phyloP scores from a whole-genome alignment of 768 basidiomycete genomes.

The Russula abietina region DNA sequence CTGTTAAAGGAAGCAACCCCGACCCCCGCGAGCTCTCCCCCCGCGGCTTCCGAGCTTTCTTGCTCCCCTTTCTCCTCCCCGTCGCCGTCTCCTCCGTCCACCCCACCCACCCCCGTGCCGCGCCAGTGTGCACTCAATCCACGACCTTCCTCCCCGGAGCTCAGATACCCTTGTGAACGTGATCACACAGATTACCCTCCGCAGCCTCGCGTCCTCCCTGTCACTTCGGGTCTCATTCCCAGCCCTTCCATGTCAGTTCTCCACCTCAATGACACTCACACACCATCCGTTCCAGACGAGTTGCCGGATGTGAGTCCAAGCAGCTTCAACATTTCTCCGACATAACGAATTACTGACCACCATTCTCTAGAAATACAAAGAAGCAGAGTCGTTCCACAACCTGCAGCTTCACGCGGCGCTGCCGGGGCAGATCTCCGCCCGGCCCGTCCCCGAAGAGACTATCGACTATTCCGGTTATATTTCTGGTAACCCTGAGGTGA shows the following conservation, averaged over 20 bases:
- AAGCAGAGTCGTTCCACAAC: conserved; percentile 10
- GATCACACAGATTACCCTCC: neutral
- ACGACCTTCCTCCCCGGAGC: neutral
- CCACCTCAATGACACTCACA: neutral
- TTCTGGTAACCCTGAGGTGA: conserved; percentile 15
- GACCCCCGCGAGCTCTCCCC: neutral
- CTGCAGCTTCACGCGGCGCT: neutral
- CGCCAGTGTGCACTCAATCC: neutral
- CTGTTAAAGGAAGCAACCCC: neutral
- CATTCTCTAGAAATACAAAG: conserved; percentile 10
- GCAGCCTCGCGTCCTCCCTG: conserved; percentile 8
- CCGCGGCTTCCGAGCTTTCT: neutral
- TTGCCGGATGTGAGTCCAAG: conserved; percentile 12
- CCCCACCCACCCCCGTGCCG: neutral
- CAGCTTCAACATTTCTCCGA: neutral
- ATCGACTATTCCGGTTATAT: conserved; percentile 13
- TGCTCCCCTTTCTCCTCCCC: neutral
- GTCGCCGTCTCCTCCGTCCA: neutral
- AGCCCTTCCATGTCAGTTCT: conserved; percentile 17
- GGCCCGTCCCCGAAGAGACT: neutral
- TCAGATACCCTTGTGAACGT: neutral
- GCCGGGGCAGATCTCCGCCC: neutral
- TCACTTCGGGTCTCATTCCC: neutral
- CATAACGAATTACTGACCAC: neutral
- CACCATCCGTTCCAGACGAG: neutral